Conservation (phyloP, 768 basidiomycete genomes). For the Hygrophoropsis aurantiaca region DNA sequence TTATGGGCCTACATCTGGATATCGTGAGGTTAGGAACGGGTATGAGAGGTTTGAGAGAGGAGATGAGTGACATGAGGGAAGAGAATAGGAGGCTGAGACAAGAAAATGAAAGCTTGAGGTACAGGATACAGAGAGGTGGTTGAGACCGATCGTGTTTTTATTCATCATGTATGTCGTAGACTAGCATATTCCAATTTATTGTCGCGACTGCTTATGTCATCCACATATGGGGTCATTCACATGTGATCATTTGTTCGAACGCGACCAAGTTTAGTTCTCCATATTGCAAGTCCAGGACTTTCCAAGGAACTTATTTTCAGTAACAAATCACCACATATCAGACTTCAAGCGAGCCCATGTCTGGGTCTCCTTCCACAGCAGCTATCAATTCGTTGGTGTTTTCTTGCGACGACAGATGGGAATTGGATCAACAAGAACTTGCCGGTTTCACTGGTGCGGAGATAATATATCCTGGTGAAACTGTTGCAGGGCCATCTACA, state of each 20-base stretch:
- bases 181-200: no score
- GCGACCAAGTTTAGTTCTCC: no score
- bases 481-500: slow-evolving; percentile 13
- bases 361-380: slow-evolving; percentile 10
- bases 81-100: slow-evolving; percentile 57
- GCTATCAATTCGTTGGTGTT: slow-evolving; percentile 28
- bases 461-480: slow-evolving; percentile 8
- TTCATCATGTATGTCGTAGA: no score
- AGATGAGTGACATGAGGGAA: slow-evolving; percentile 59
- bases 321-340: no score
- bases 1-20: slow-evolving; percentile 75
- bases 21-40: slow-evolving; percentile 73
- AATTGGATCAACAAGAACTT: slow-evolving; percentile 11
- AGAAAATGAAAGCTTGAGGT: slow-evolving; percentile 63
- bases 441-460: slow-evolving; percentile 1
- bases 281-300: no score
- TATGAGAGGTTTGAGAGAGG: slow-evolving; percentile 62
- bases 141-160: no score
- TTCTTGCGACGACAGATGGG: slow-evolving; percentile 24
- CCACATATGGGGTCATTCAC: no score
- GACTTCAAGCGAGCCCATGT: no score
- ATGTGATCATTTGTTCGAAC: no score
- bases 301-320: no score
- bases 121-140: no score
- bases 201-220: no score